Evolutionary conservation across 2,329 filamentous ascomycete genomes (phyloP), one percentile per base, ranked within the genome.

Genomic region (Graphilbum ipis-grandicollis): DNA sequence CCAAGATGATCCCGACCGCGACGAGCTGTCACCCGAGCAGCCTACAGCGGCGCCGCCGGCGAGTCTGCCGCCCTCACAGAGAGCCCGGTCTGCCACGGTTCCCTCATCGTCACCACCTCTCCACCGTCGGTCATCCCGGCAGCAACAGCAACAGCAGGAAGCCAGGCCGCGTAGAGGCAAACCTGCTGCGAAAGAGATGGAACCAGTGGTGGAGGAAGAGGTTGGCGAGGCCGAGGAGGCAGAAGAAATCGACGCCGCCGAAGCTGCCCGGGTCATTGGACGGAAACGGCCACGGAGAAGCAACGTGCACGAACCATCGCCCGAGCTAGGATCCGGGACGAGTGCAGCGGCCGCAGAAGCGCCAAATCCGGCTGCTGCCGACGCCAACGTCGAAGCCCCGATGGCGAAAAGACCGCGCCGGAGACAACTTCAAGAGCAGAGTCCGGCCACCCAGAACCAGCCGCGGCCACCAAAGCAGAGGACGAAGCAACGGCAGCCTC

Each of bases 401-500:
- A 40, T 60, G 48, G 49, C 35, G 28, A 37, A 39, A 46, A 53
- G 45, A 38, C 47, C 38, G 43, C 52, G 37, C 46, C 55, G 23
- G 50, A 22, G 31, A 13, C 22, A 48, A 52, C 36, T 26, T 5
- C 31, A 48, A 12, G 52, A 52, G 32, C 53, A 50, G 41, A 66
- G 59, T 36, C 63, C 56, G 6, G 59, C 57, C 12, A 52, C 48
- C 13, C 63, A 63, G 41, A 63, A 56, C 35, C 62, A 60, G 25
- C 53, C 47, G 35, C 35, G 39, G 35, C 51, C 47, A 14, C 44
- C 44, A 5, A 50, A 43, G 39, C 4, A 31, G 4, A 33, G n/a
- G 40, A 25, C 40, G 42, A 23, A 35, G 39, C 9, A 34, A 34
- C 21, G 18, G 14, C 19, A 28, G 46, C 38, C 37, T n/a, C n/a